Conservation (phyloP, 2,329 filamentous ascomycete genomes). For the Teratosphaeria destructans region DNA sequence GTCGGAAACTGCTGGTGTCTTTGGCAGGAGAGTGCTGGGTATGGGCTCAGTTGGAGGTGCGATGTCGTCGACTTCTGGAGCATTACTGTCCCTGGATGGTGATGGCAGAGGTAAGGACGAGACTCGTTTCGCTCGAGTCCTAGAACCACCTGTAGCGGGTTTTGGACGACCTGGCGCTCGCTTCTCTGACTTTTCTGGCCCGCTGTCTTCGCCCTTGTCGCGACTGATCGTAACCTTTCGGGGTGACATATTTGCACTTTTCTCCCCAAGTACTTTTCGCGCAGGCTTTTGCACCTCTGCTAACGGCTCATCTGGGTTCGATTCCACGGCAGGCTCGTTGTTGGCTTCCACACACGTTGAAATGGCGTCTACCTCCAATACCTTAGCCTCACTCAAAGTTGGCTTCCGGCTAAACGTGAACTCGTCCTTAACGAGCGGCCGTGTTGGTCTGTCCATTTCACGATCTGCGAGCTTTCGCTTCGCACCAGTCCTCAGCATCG, state of each 20-base stretch:
- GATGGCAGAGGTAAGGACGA: constrained; percentile 14
- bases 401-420: constrained; percentile 38
- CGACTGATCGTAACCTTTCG: constrained; percentile 9
- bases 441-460: constrained; percentile 36
- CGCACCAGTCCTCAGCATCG: constrained; percentile 36
- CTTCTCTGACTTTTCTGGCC: constrained; percentile 9
- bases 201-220: constrained; percentile 8
- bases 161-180: constrained; percentile 3
- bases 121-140: constrained; percentile 3
- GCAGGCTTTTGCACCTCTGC: constrained; percentile 7
- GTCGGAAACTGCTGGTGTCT: constrained; percentile 22
- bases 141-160: neutral
- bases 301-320: neutral
- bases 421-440: constrained; percentile 26
- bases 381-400: neutral
- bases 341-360: constrained; percentile 2
- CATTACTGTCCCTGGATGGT: constrained; percentile 1
- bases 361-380: neutral
- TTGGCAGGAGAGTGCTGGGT: constrained; percentile 9
- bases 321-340: constrained; percentile 1
- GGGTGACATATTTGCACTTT: constrained; percentile 29
- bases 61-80: constrained; percentile 12
- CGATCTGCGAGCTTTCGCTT: constrained; percentile 49
- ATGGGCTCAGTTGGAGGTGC: constrained; percentile 6
- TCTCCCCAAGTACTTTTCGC: constrained; percentile 32